phyloP scores from a whole-genome alignment of 106 monocot species.

The Dioscorea zingiberensis region DNA sequence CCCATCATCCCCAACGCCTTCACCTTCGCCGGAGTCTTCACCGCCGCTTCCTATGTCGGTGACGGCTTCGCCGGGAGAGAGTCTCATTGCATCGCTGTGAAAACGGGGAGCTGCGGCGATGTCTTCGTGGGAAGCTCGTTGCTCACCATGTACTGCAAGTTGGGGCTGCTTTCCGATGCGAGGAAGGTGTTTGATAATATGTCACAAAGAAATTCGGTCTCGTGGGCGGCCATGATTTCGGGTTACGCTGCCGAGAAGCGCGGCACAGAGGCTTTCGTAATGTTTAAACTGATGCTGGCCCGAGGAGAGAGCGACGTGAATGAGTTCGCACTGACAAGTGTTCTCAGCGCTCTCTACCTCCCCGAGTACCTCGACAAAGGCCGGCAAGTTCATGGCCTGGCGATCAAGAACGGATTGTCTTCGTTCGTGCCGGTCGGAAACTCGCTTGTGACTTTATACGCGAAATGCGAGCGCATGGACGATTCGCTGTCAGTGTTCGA shows the following conservation, averaged over 20 bases:
- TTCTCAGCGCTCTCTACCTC: conserved; percentile 32
- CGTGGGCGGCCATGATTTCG: conserved; percentile 63
- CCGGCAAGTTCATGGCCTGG: conserved; percentile 33
- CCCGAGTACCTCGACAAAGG: conserved; percentile 34
- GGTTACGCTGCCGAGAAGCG: conserved; percentile 34
- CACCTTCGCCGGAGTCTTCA: conserved; percentile 52
- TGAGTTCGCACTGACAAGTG: conserved; percentile 59
- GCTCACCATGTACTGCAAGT: conserved; percentile 56
- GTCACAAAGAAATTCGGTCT: conserved; percentile 42
- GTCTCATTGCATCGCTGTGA: conserved; percentile 47
- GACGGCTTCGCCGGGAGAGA: conserved; percentile 10
- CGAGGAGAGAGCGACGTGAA: conserved; percentile 22
- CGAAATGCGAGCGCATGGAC: conserved; percentile 47
- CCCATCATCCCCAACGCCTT: conserved; percentile 34
- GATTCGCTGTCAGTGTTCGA: conserved; percentile 41
- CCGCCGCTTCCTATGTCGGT: conserved; percentile 15
- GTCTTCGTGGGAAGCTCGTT: conserved; percentile 54
- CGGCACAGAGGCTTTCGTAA: conserved; percentile 26
- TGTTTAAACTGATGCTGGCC: conserved; percentile 35
- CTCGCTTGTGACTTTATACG: conserved; percentile 53
- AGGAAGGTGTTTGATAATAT: conserved; percentile 64
- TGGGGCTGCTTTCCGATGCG: conserved; percentile 32
- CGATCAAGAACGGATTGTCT: conserved; percentile 29
- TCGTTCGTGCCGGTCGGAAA: conserved; percentile 51
- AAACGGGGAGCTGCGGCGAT: conserved; percentile 31